Evolutionary conservation across 768 basidiomycete species (phyloP), one percentile per base, ranked within the genome.

Genomic region (Phanerochaete sordida): DNA sequence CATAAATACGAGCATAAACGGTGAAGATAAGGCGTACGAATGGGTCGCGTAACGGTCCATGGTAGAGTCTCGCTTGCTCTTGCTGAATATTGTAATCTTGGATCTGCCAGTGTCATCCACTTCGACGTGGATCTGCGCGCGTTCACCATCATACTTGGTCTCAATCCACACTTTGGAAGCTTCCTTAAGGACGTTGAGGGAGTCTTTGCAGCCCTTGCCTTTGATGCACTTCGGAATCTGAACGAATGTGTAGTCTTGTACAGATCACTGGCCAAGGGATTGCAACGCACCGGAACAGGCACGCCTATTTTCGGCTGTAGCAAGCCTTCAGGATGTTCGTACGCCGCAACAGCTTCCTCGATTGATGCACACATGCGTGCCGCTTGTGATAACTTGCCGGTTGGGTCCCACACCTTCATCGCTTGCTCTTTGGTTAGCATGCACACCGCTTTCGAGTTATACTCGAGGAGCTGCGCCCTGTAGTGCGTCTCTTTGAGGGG

Each of bases 81-180:
- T 96, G 76, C 91, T 94, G 70, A 88, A 94, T 43, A 96, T 93
- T 0, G 75, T 85, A 61, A 95, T 88, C 33, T 74, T 75, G 4
- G 79, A 72, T 5, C 70, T 64, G 0, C 66, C 70, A 15, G 76
- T 70, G 3, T 65, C 68, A 19, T 67, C 61, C 1, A 87, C 68
- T 67, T 87, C 78, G 24, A 94, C 82, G 68, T 98, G 95, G 27
- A 95, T 93, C 66, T 98, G 95, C 57, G 93, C 88, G n/a, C 95
- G 81, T 72, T 96, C 94, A 11, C 95, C 95, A 59, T 96, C 95
- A 70, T 95, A 95, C 72, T 98, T 98, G 0, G 87, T 94, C 74
- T 98, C 95, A 1, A 88, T 91, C 84, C 90, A 95, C 9, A 94
- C 77, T 27, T 69, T 72, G 12, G 78, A 74, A 0, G 78, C 73